Base-by-base conservation (phyloP, 306 rosid genomes). In the Lathyrus tuberosus region DNA sequence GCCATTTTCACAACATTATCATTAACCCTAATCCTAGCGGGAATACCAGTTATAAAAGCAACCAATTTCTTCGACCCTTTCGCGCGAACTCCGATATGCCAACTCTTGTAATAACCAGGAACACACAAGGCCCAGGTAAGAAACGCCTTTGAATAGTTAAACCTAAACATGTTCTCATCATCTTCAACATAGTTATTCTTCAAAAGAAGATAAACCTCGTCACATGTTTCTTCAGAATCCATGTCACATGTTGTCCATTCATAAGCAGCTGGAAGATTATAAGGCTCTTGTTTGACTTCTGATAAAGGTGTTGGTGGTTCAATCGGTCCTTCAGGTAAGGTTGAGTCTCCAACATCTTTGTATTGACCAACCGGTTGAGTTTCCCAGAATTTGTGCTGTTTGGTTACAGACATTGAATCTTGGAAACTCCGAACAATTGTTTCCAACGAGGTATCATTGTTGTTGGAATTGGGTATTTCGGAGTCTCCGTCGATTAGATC, bases 41-140 rank as follows among this genome's bases (percentile, higher is more conserved):
- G 96, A 46, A 90, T 58, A 3, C 96, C 95, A n/a, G 89, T 90
- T n/a, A 90, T 90, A 78, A 76, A 76, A 52, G 80, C 80, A 52
- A 76, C 80, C 60, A 76, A 52, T 35, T 76, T 76, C 52, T 76
- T 86, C 0, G 91, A 86, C 1, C 66, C 16, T 74, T 83, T 90
- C 6, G 86, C 96, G 3, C 95, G 84, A 62, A 90, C 96, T 1
- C 95, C 96, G 28, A 90, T 87, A 68, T 90, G 95, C 96, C 96
- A 90, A 79, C 69, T 81, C 71, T 49, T 77, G 60, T 58, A 90
- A 68, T 77, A 87, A 1, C 91, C 91, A 0, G 96, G 95, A 16
- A 88, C 85, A 26, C 74, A 86, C 79, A 90, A 52, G 11, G 96
- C 95, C 96, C 95, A 90, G 8, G 85, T 76, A 10, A 90, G 80